Conservation (phyloP, 2,329 filamentous ascomycete species). For the Cryphonectria parasitica region DNA sequence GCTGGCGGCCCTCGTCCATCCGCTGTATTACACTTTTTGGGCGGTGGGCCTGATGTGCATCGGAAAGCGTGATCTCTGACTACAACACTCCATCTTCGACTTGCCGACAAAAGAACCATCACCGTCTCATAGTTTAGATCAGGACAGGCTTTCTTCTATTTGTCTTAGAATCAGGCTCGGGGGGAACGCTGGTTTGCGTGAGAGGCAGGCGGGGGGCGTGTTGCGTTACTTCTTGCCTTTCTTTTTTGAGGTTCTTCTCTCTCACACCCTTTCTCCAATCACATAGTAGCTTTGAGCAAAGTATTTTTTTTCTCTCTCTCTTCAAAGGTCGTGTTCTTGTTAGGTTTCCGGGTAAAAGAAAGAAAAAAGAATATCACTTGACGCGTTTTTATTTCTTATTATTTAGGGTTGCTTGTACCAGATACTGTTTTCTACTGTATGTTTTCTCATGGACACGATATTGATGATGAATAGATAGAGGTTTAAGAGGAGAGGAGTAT, state of each 20-base stretch:
- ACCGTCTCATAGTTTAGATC: not conserved
- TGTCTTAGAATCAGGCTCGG: slow-evolving; percentile 7
- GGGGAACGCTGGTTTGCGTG: slow-evolving; percentile 3
- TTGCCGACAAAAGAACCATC: not conserved
- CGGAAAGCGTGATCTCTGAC: not conserved
- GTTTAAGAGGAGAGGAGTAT: no score
- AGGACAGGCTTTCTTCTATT: slow-evolving; percentile 5
- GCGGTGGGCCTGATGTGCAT: not conserved
- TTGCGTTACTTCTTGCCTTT: not conserved
- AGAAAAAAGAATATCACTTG: slow-evolving; percentile 9
- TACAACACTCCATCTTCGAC: not conserved
- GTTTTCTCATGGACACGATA: not conserved
- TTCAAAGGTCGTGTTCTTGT: not conserved
- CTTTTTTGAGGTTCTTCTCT: not conserved
- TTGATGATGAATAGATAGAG: slow-evolving; percentile 1
- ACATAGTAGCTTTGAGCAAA: slow-evolving; percentile 21
- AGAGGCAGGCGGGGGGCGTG: not conserved
- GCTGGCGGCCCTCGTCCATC: not conserved
- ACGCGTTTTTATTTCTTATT: not conserved
- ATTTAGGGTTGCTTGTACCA: not conserved
- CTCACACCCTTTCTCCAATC: not conserved
- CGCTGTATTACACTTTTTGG: not conserved
- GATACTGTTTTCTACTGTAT: not conserved
- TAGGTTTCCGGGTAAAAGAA: slow-evolving; percentile 9
- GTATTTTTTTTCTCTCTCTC: not conserved